These are phyloP conservation scores for Erysimum cheiranthoides DNA, from an alignment of 345 rosid species.

Conservation along the genomic window DNA sequence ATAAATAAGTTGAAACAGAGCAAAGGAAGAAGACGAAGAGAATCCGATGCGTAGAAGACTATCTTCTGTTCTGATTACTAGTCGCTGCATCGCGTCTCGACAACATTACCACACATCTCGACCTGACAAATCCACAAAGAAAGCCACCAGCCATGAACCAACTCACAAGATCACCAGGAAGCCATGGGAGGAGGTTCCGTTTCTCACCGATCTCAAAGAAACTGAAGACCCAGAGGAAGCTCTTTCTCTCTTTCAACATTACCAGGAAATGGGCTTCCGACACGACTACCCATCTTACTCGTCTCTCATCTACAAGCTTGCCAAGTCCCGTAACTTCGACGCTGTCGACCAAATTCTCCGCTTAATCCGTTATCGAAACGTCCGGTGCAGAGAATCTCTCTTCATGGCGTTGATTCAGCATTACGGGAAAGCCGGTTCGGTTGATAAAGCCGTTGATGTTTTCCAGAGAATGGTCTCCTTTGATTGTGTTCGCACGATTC, in stretches of 20 bases:
- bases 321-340: conserved; percentile 63
- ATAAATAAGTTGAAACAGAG: not conserved
- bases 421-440: conserved; percentile 63
- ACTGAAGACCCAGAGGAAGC: conserved; percentile 65
- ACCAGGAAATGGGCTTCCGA: conserved; percentile 60
- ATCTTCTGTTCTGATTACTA: conserved; percentile 1
- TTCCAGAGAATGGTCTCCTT: conserved; percentile 58
- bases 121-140: conserved; percentile 44
- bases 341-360: conserved; percentile 65
- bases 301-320: conserved; percentile 77
- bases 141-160: conserved; percentile 42
- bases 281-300: conserved; percentile 88
- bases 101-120: conserved; percentile 43
- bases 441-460: conserved; percentile 61
- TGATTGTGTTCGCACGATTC: conserved; percentile 66
- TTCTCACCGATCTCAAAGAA: conserved; percentile 61
- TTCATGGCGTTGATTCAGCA: conserved; percentile 75
- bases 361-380: conserved; percentile 48
- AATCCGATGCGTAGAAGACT: conserved; percentile 27
- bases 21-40: conserved; percentile 30
- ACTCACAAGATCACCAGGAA: conserved; percentile 34
- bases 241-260: conserved; percentile 65
- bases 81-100: conserved; percentile 19
- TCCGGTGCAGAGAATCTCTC: conserved; percentile 66
- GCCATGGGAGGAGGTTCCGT: conserved; percentile 54